These are phyloP conservation scores for Penicillium sp. DNA, from an alignment of 2,329 filamentous ascomycete species.

Conservation along the genomic window DNA sequence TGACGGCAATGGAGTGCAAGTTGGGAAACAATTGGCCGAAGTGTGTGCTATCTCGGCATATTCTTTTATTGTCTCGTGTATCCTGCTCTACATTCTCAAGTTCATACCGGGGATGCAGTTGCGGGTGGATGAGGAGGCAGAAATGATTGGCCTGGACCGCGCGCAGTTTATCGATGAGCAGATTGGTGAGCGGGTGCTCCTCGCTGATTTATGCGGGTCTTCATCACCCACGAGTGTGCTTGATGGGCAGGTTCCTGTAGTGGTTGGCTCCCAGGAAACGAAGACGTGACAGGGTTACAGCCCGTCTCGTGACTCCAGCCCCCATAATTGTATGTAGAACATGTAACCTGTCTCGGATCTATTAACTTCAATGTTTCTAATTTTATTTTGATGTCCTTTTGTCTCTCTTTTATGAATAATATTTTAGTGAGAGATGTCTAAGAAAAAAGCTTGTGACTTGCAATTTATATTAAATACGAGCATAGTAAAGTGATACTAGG, in stretches of 20 bases:
- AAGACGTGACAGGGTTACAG: not conserved
- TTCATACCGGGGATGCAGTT: slow-evolving; percentile 56
- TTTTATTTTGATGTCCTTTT: not conserved
- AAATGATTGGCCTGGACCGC: slow-evolving; percentile 56
- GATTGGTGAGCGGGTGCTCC: slow-evolving; percentile 53
- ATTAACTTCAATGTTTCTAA: no score
- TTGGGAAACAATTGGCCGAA: slow-evolving; percentile 58
- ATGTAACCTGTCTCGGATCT: not conserved
- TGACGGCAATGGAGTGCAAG: slow-evolving; percentile 57
- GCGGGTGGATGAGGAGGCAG: slow-evolving; percentile 55
- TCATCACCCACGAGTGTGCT: slow-evolving; percentile 14
- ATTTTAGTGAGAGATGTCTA: not conserved
- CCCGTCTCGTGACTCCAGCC: not conserved
- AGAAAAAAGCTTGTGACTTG: not conserved
- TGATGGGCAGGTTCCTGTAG: slow-evolving; percentile 4
- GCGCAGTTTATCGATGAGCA: slow-evolving; percentile 59
- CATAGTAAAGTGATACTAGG: not conserved
- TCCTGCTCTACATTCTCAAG: slow-evolving; percentile 55
- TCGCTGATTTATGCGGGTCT: slow-evolving; percentile 22
- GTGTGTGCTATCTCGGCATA: slow-evolving; percentile 56
- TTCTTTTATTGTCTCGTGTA: slow-evolving; percentile 54
- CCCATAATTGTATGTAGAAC: not conserved
- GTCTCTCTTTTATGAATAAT: not conserved
- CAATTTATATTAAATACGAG: not conserved
- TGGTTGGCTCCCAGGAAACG: not conserved